Evolutionary conservation across 2,329 filamentous ascomycete genomes (phyloP).

Genomic region (Trichoderma citrinoviride): DNA sequence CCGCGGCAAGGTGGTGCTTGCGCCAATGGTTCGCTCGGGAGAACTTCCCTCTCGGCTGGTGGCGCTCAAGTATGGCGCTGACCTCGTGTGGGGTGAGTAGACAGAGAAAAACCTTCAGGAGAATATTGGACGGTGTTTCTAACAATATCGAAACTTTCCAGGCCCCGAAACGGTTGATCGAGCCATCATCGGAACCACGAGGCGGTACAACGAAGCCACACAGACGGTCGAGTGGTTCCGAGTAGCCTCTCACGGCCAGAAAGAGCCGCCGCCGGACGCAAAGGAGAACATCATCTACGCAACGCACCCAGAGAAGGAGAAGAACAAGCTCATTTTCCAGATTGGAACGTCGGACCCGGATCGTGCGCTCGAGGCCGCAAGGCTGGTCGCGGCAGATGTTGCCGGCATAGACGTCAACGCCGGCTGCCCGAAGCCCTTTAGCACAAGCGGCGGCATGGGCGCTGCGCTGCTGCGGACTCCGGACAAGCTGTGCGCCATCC

Average conservation of each 20-base stretch:
- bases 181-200: constrained; percentile 82
- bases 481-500: constrained; percentile 77
- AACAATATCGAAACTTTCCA: constrained; percentile 33
- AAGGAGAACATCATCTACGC: constrained; percentile 76
- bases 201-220: constrained; percentile 71
- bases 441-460: constrained; percentile 90
- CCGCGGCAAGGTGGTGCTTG: constrained; percentile 87
- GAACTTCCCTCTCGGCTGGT: constrained; percentile 87
- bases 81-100: constrained; percentile 84
- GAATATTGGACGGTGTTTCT: constrained; percentile 3
- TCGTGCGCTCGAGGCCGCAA: constrained; percentile 78
- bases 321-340: constrained; percentile 78
- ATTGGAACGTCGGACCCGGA: constrained; percentile 84
- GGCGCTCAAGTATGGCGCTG: constrained; percentile 90
- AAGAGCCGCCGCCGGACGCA: constrained; percentile 51
- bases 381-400: constrained; percentile 81
- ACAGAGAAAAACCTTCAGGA: not conserved
- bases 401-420: constrained; percentile 95
- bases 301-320: constrained; percentile 74
- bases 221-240: constrained; percentile 84
- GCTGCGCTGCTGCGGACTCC: constrained; percentile 84
- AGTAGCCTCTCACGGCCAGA: constrained; percentile 66
- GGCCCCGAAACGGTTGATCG: constrained; percentile 92
- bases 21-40: constrained; percentile 97
- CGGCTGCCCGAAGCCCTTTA: constrained; percentile 97